A percentile compares a stretch with the other conserved stretches of the same genome.
Evolutionary conservation across 768 basidiomycete genomes (phyloP).

Genomic region (Boletus pseudopeckii): DNA sequence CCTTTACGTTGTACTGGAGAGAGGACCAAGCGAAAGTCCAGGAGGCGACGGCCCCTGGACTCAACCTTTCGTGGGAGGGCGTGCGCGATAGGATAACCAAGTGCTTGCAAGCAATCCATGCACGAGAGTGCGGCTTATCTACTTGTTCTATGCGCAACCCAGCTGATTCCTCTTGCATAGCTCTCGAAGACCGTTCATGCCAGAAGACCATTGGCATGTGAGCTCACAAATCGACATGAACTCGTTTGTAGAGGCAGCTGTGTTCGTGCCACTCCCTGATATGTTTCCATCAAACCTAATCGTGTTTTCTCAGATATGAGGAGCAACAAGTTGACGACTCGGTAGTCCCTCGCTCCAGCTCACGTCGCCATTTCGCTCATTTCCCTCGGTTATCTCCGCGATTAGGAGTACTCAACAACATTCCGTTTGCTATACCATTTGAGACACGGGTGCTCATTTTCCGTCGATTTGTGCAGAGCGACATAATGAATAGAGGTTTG

Average conservation of each 20-base stretch:
- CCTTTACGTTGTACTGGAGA: constrained; percentile 73
- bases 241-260: constrained; percentile 83
- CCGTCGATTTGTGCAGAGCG: constrained; percentile 73
- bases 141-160: not conserved
- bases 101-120: constrained; percentile 79
- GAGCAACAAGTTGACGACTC: constrained; percentile 49
- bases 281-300: not conserved
- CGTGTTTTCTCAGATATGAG: constrained; percentile 47
- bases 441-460: constrained; percentile 88
- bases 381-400: constrained; percentile 62
- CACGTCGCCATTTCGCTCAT: constrained; percentile 68
- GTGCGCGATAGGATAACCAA: constrained; percentile 73
- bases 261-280: constrained; percentile 44
- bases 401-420: constrained; percentile 88
- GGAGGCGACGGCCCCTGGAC: constrained; percentile 40
- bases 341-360: constrained; percentile 32
- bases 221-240: constrained; percentile 54
- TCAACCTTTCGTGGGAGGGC: constrained; percentile 53
- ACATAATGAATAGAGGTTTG: constrained; percentile 35
- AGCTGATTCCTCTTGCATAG: constrained; percentile 39
- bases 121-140: constrained; percentile 68
- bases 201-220: constrained; percentile 81
- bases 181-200: constrained; percentile 80
- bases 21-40: constrained; percentile 41
- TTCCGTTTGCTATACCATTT: constrained; percentile 95